Evolutionary conservation across 1,139 yeast genomes (phyloP).

Genomic region (Blastobotrys raffinosifermentans): DNA sequence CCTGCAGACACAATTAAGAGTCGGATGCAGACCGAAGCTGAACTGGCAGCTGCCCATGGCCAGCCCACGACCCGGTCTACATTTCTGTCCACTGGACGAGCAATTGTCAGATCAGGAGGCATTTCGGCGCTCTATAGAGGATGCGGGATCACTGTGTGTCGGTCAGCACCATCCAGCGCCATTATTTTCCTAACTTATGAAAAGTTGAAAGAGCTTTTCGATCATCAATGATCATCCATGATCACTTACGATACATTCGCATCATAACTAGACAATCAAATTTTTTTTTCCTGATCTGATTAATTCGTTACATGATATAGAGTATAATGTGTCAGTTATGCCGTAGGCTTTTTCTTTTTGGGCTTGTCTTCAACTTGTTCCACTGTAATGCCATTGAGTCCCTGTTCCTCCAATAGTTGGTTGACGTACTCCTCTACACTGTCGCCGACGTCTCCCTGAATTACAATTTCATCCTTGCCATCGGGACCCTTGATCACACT

Average conservation of each 20-base stretch:
- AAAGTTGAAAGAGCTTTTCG: constrained; percentile 40
- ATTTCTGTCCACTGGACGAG: constrained; percentile 35
- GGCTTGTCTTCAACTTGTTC: constrained; percentile 81
- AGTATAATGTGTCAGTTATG: background rate
- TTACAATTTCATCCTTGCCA: constrained; percentile 83
- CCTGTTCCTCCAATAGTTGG: constrained; percentile 71
- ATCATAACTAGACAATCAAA: no score
- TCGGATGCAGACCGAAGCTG: constrained; percentile 66
- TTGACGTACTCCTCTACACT: constrained; percentile 77
- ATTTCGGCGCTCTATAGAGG: constrained; percentile 74
- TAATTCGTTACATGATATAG: no score
- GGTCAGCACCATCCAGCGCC: constrained; percentile 91
- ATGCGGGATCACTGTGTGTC: constrained; percentile 67
- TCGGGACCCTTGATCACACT: constrained; percentile 90
- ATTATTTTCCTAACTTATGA: constrained; percentile 78
- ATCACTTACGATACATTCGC: no score
- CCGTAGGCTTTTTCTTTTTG: constrained; percentile 49
- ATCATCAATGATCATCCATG: no score
- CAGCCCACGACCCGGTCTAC: constrained; percentile 24
- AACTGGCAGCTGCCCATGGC: constrained; percentile 24
- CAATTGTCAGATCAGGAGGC: constrained; percentile 47
- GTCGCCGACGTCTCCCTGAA: constrained; percentile 94
- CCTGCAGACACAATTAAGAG: constrained; percentile 92
- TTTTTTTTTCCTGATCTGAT: no score
- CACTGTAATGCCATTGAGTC: constrained; percentile 76